Evolutionary conservation across 805 yeast species (phyloP).

Genomic region (Maudiozyma bulderi): DNA sequence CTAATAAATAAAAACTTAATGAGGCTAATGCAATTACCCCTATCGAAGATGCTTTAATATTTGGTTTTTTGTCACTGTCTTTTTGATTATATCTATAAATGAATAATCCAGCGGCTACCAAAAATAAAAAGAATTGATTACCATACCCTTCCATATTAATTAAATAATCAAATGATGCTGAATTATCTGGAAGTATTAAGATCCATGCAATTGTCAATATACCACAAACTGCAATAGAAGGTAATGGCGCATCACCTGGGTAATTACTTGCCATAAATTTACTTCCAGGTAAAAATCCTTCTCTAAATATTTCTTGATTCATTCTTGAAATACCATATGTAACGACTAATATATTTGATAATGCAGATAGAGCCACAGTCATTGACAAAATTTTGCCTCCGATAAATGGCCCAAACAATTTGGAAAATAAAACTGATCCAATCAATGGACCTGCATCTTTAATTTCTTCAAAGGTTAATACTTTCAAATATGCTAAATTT

Average conservation of each 20-base stretch:
- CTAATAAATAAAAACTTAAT: conserved; percentile 38
- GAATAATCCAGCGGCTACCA: conserved; percentile 49
- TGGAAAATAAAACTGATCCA: conserved; percentile 50
- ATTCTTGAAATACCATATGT: conserved; percentile 49
- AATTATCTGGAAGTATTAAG: conserved; percentile 28
- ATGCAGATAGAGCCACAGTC: conserved; percentile 51
- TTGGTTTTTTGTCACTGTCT: conserved; percentile 33
- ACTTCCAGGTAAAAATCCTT: conserved; percentile 51
- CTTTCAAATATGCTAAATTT: conserved; percentile 48
- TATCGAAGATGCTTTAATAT: conserved; percentile 40
- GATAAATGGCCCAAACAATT: conserved; percentile 41
- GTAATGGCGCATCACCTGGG: conserved; percentile 49
- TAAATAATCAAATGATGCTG: conserved; percentile 33
- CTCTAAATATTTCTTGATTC: conserved; percentile 57
- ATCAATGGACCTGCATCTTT: conserved; percentile 46
- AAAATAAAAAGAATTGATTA: conserved; percentile 38
- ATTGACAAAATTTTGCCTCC: conserved; percentile 48
- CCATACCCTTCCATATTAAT: conserved; percentile 41
- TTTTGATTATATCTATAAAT: conserved; percentile 43
- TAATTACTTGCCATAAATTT: conserved; percentile 43
- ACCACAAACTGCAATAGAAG: conserved; percentile 33
- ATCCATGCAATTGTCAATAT: conserved; percentile 28
- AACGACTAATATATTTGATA: conserved; percentile 55
- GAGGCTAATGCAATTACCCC: conserved; percentile 41
- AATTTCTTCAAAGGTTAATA: conserved; percentile 44